Evolutionary conservation across 768 basidiomycete species (phyloP).

Genomic region (Clavaria fumosa): DNA sequence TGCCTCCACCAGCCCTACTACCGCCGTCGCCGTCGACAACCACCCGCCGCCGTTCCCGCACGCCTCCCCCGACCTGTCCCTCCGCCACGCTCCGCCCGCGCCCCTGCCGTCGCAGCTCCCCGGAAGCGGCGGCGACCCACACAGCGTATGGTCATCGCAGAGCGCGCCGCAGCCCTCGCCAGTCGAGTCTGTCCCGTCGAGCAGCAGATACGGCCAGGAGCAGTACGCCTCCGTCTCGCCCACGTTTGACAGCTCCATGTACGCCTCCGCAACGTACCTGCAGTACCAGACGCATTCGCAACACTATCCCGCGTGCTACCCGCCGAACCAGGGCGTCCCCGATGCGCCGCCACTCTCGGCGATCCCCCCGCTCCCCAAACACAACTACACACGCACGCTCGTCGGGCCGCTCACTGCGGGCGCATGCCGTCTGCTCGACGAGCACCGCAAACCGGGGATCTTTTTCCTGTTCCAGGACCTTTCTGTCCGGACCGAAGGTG

Average conservation of each 20-base stretch:
- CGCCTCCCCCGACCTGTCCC: too few relatives aligned
- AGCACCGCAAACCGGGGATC: conserved; percentile 73
- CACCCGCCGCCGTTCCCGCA: too few relatives aligned
- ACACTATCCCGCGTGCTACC: conserved; percentile 13
- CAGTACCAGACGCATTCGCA: conserved; percentile 18
- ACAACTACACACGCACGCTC: conserved; percentile 73
- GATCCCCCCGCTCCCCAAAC: conserved; percentile 36
- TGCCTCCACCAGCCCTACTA: too few relatives aligned
- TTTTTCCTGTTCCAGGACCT: conserved; percentile 95
- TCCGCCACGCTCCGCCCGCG: too few relatives aligned
- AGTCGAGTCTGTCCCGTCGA: too few relatives aligned
- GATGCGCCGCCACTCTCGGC: conserved; percentile 19
- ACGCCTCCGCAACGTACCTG: conserved; percentile 15
- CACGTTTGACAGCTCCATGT: conserved; percentile 16
- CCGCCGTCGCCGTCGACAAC: too few relatives aligned
- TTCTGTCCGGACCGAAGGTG: conserved; percentile 85
- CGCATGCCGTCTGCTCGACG: conserved; percentile 72
- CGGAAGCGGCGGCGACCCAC: too few relatives aligned
- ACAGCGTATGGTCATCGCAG: too few relatives aligned
- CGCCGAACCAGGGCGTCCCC: conserved; percentile 10
- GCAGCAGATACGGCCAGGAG: conserved; percentile 14
- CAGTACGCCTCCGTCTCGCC: conserved; percentile 18
- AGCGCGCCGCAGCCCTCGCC: too few relatives aligned
- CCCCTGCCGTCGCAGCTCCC: too few relatives aligned
- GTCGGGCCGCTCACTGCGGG: conserved; percentile 83